Base-by-base conservation (phyloP, 345 rosid genomes). In the Citrus glauca region DNA sequence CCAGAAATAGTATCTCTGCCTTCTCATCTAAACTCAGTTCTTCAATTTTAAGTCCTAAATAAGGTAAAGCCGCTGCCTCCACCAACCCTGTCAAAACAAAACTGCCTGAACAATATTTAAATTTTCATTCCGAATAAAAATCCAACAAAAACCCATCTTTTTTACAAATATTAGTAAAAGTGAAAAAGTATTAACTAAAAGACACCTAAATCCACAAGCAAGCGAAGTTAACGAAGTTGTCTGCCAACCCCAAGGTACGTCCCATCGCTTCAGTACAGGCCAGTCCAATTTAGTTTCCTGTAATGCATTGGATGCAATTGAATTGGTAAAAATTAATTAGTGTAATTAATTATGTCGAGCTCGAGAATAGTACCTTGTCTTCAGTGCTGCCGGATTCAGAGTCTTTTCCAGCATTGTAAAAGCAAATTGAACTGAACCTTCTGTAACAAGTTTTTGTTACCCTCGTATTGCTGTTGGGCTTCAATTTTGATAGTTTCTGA, bases 161-260 rank as follows among this genome's bases (percentile, higher is more conserved):
- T 45, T 45, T 13, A 45, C 17, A 45, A 45, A 45, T 45, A 45
- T 13, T 3, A 45, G 50, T 45, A 45, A 45, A 28, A 30, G 32
- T 30, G 38, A 19, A 25, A 27, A 33, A n/a, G 20, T 24, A 62
- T 57, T 14, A 30, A 27, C 28, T 2, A 74, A 62, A 76, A 32
- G 30, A 69, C 79, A 94, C 98, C 98, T 92, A 81, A 95, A 81
- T 81, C 89, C 98, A 78, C 98, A 95, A 69, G 98, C 96, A 66
- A 95, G 87, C 27, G 91, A 92, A 30, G 98, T 93, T 77, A 95
- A 86, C 8, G 94, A 91, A 84, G 86, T 89, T 50, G 98, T 92
- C 63, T 85, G 90, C 99, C 99, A 93, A 71, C 84, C 83, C 98
- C 99, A 95, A 19, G 99, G 99, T 59, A 90, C 97, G 57, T 95